Base-by-base conservation (phyloP, 345 rosid species). In the Ceriops tagal region DNA sequence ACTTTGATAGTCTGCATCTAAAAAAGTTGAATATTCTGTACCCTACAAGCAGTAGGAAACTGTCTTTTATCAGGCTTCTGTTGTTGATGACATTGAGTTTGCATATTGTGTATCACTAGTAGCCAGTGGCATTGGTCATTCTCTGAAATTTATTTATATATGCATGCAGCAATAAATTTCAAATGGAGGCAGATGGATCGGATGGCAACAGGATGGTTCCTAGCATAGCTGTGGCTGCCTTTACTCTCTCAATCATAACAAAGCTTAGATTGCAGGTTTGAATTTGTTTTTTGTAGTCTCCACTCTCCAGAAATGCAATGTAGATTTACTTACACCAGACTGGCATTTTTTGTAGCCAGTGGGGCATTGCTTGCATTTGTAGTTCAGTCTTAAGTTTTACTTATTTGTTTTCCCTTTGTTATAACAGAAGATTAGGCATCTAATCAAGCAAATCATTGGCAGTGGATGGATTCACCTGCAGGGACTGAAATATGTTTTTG, bases 401-500 rank as follows among this genome's bases (percentile, higher is more conserved):
- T 78, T 57, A 76, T 61, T 70, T 72, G 58, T 53, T 65, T 73
- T 27, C 35, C 49, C 49, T 77, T 75, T 80, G 67, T 75, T 76
- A 35, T 83, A 76, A 43, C 89, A 95, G 99, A 81, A 79, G 61
- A 82, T 82, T 64, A 71, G 67, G 67, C 68, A 71, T 70, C 73
- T 85, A 27, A 75, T 88, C 11, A 83, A 83, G 71, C 77, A 78
- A 65, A 77, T 88, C 22, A 83, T 91, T 75, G 71, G 72, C 69
- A 81, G 90, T 53, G 61, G 86, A 70, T 85, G 93, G 95, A 76
- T 93, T 68, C 83, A 71, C 78, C 73, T 80, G 64, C 87, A 86
- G 67, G 92, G 83, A 55, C 87, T 93, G 65, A 92, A 86, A 62
- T 82, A 80, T 81, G 70, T 93, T 58, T 75, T 71, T 73, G 70